Conservation (phyloP, 441 rosid genomes). For the Populus tomentosa region DNA sequence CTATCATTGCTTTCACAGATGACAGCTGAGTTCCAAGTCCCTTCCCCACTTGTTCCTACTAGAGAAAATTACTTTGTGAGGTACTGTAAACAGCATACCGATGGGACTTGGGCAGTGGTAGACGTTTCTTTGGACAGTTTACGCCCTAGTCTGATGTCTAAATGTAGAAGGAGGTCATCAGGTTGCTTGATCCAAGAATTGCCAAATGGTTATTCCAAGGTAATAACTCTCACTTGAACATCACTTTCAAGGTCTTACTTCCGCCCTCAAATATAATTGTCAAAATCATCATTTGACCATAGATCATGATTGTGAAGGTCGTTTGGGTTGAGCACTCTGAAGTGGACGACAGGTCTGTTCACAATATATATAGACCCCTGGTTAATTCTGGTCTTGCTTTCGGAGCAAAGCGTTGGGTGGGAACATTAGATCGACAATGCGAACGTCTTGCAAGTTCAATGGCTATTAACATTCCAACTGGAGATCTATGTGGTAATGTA, state of each 20-base stretch:
- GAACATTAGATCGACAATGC: slow-evolving; percentile 79
- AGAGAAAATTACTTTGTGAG: slow-evolving; percentile 82
- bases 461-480: slow-evolving; percentile 80
- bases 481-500: slow-evolving; percentile 68
- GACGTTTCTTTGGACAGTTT: slow-evolving; percentile 86
- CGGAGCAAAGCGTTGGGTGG: slow-evolving; percentile 95
- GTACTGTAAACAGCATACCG: slow-evolving; percentile 80
- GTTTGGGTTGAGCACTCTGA: slow-evolving; percentile 94
- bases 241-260: background rate
- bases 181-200: slow-evolving; percentile 87
- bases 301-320: slow-evolving; percentile 42
- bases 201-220: slow-evolving; percentile 96
- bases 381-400: slow-evolving; percentile 80
- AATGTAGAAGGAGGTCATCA: slow-evolving; percentile 81
- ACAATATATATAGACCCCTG: slow-evolving; percentile 54
- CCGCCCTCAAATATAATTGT: background rate
- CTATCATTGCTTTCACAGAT: slow-evolving; percentile 35
- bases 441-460: slow-evolving; percentile 90
- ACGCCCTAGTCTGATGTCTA: slow-evolving; percentile 43
- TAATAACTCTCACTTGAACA: slow-evolving; percentile 13
- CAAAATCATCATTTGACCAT: background rate
- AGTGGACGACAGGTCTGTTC: slow-evolving; percentile 83
- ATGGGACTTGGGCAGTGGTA: slow-evolving; percentile 94
- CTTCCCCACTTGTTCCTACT: slow-evolving; percentile 82
- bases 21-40: slow-evolving; percentile 95